phyloP scores from a whole-genome alignment of 176 grass and related monocot genomes.

The Musa beccarii region DNA sequence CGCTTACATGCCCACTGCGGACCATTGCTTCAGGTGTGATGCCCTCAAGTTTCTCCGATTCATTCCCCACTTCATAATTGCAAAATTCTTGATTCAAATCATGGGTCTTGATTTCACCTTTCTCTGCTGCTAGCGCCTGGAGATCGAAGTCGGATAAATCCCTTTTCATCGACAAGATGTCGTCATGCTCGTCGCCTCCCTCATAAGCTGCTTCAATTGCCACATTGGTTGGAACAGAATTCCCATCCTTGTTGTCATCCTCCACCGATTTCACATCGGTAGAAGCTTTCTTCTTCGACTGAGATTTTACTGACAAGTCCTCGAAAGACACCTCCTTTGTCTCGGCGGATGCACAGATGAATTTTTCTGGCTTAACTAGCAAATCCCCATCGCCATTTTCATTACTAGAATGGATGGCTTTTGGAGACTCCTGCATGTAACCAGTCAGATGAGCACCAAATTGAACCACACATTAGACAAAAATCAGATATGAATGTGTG shows the following conservation, averaged over 20 bases:
- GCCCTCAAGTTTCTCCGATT: constrained; percentile 3
- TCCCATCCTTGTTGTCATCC: neutral
- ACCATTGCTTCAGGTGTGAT: constrained; percentile 19
- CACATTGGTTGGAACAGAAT: neutral
- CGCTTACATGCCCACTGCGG: constrained; percentile 18
- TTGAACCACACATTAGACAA: neutral
- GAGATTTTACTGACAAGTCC: neutral
- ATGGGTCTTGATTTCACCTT: constrained; percentile 1
- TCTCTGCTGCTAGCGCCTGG: constrained; percentile 12
- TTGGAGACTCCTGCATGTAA: constrained; percentile 32
- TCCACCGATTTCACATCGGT: constrained; percentile 8
- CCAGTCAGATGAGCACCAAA: neutral
- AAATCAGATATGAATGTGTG: constrained; percentile 7
- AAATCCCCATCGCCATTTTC: constrained; percentile 29
- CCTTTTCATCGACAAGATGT: constrained; percentile 25
- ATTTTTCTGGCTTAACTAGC: constrained; percentile 64
- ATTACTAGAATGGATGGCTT: constrained; percentile 28
- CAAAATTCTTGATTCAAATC: constrained; percentile 6
- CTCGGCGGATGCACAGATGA: constrained; percentile 15
- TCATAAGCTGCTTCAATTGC: constrained; percentile 19
- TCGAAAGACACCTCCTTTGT: neutral
- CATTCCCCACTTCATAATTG: neutral
- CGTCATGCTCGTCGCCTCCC: constrained; percentile 29
- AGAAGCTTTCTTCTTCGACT: neutral
- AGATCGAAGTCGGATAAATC: constrained; percentile 22